Evolutionary conservation across 2,329 filamentous ascomycete genomes (phyloP).

Genomic region (Teratosphaeria destructans): DNA sequence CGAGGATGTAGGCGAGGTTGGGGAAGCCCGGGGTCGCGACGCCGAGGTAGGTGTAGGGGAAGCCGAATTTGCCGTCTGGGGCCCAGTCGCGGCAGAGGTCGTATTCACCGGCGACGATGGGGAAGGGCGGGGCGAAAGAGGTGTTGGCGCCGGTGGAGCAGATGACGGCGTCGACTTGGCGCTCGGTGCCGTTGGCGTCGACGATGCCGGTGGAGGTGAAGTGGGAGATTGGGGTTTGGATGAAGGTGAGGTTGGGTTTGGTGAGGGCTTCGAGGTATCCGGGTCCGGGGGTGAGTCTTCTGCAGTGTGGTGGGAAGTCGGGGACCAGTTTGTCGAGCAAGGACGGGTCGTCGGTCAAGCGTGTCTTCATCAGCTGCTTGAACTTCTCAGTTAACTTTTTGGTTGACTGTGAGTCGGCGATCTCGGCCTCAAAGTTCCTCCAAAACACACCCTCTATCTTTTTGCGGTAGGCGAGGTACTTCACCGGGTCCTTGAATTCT

Average conservation of each 20-base stretch:
- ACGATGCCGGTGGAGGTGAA: conserved; percentile 31
- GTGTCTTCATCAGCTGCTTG: conserved; percentile 30
- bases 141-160: conserved; percentile 34
- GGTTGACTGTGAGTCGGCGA: conserved; percentile 33
- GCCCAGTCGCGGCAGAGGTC: conserved; percentile 20
- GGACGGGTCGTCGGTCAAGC: conserved; percentile 19
- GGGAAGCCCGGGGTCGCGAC: conserved; percentile 12
- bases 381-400: conserved; percentile 33
- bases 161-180: conserved; percentile 33
- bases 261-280: conserved; percentile 43
- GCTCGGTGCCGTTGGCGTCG: conserved; percentile 28
- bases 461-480: conserved; percentile 45
- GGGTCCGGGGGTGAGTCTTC: conserved; percentile 41
- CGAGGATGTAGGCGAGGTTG: conserved; percentile 18
- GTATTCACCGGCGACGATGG: conserved; percentile 14
- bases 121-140: conserved; percentile 24
- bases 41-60: conserved; percentile 13
- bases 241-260: conserved; percentile 35
- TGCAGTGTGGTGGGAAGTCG: conserved; percentile 22
- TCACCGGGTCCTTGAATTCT: conserved; percentile 49
- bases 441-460: conserved; percentile 38
- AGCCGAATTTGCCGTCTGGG: conserved; percentile 26
- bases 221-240: conserved; percentile 31
- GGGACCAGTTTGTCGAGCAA: conserved; percentile 7
- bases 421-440: conserved; percentile 38